These are phyloP conservation scores for Globisporangium spiculum DNA, from an alignment of 352 stramenopile species.

Conservation along the genomic window DNA sequence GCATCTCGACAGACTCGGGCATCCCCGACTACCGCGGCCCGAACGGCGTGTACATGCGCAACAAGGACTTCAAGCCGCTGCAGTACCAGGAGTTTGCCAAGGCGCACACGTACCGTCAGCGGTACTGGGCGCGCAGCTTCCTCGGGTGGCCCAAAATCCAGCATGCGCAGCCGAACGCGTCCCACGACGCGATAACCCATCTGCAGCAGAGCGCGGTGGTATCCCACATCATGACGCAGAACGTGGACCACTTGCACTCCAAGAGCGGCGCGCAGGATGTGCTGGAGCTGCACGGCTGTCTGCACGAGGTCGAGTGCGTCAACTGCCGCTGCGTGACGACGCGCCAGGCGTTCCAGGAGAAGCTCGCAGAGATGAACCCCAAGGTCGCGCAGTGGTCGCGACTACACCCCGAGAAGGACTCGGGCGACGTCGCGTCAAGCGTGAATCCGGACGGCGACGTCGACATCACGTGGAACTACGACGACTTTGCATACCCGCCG, in stretches of 20 bases:
- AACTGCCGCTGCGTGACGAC: constrained; percentile 62
- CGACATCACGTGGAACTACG: constrained; percentile 82
- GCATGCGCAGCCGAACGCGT: constrained; percentile 77
- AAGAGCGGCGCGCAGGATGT: constrained; percentile 88
- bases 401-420: constrained; percentile 29
- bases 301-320: constrained; percentile 86
- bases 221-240: constrained; percentile 93
- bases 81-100: constrained; percentile 92
- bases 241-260: constrained; percentile 96
- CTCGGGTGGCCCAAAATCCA: constrained; percentile 87
- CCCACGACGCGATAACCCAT: constrained; percentile 85
- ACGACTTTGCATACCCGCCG: constrained; percentile 75
- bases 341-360: constrained; percentile 86
- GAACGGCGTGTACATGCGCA: constrained; percentile 93
- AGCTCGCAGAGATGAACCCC: constrained; percentile 82
- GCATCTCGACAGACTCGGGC: constrained; percentile 95
- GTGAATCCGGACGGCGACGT: constrained; percentile 94
- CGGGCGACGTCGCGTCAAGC: constrained; percentile 70
- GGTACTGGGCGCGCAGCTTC: constrained; percentile 94
- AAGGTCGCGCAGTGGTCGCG: constrained; percentile 41
- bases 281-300: constrained; percentile 93
- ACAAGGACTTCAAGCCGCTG: constrained; percentile 93
- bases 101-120: constrained; percentile 74
- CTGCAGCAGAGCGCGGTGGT: constrained; percentile 57
- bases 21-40: constrained; percentile 97